A percentile compares a stretch with the other conserved stretches of the same genome.
These are phyloP conservation scores for Epichloe bromicola DNA, from an alignment of 2,329 filamentous ascomycete genomes.

Conservation along the genomic window DNA sequence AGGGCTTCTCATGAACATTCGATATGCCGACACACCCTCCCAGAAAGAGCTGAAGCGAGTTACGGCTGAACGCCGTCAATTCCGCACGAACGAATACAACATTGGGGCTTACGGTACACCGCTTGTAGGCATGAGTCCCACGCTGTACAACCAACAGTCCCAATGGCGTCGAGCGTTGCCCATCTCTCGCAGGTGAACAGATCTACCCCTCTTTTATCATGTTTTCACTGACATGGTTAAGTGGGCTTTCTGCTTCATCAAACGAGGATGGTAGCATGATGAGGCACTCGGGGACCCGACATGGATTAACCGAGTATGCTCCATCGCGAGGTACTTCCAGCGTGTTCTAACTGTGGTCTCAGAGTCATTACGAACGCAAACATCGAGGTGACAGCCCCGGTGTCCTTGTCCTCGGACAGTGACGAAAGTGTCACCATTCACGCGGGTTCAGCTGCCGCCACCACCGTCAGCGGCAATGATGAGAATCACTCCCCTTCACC, in stretches of 20 bases:
- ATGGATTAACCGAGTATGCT: conserved; percentile 24
- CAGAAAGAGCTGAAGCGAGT: conserved; percentile 96
- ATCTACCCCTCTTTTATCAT: not conserved
- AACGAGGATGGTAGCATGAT: conserved; percentile 15
- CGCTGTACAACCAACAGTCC: conserved; percentile 23
- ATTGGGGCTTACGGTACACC: conserved; percentile 55
- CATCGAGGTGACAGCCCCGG: conserved; percentile 24
- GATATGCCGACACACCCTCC: conserved; percentile 90
- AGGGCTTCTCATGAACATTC: conserved; percentile 77
- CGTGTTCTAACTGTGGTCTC: conserved; percentile 20
- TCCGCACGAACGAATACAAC: conserved; percentile 92
- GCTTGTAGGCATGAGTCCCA: conserved; percentile 39
- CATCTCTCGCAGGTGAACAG: conserved; percentile 18
- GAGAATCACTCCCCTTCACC: conserved; percentile 34
- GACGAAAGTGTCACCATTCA: conserved; percentile 43
- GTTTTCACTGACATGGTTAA: conserved; percentile 6
- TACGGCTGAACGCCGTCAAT: conserved; percentile 87
- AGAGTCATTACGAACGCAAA: conserved; percentile 28
- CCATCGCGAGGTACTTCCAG: conserved; percentile 12
- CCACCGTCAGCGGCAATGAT: conserved; percentile 21
- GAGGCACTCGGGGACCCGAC: conserved; percentile 19
- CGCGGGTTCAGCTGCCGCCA: conserved; percentile 32
- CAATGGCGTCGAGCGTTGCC: conserved; percentile 23
- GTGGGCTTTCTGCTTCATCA: conserved; percentile 17
- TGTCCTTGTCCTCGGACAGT: conserved; percentile 32